These are phyloP conservation scores for Cyclocybe cylindracea DNA, from an alignment of 768 basidiomycete genomes.

Conservation along the genomic window DNA sequence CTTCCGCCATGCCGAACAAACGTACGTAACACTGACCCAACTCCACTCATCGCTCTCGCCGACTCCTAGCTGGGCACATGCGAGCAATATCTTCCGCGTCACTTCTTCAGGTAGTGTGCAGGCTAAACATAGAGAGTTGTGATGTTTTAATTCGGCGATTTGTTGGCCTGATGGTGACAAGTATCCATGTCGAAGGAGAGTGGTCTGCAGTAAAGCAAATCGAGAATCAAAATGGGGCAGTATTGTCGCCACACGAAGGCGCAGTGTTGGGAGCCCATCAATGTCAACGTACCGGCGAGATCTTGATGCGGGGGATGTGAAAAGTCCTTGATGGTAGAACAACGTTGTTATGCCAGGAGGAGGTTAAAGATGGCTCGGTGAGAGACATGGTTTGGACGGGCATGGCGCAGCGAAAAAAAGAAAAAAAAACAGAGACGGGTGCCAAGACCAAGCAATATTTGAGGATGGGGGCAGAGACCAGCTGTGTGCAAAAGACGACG, in stretches of 20 bases:
- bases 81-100: slow-evolving; percentile 29
- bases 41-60: slow-evolving; percentile 27
- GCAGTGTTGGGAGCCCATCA: too few relatives aligned
- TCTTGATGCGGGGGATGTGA: slow-evolving; percentile 17
- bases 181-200: slow-evolving; percentile 23
- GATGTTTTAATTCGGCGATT: slow-evolving; percentile 12
- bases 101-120: slow-evolving; percentile 30
- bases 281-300: slow-evolving; percentile 13
- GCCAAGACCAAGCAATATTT: not conserved
- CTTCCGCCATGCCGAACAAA: slow-evolving; percentile 38
- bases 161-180: slow-evolving; percentile 13
- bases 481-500: not conserved
- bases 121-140: slow-evolving; percentile 13
- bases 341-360: not conserved
- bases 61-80: slow-evolving; percentile 20
- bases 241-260: too few relatives aligned
- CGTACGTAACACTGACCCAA: slow-evolving; percentile 35
- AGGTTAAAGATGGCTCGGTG: not conserved
- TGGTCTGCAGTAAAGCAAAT: slow-evolving; percentile 8
- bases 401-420: slow-evolving; percentile 3
- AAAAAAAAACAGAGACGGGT: not conserved
- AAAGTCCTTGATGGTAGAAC: slow-evolving; percentile 8
- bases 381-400: slow-evolving; percentile 11
- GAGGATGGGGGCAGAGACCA: not conserved
- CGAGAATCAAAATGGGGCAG: too few relatives aligned